phyloP scores from a whole-genome alignment of 352 stramenopile genomes.

The Globisporangium polare region DNA sequence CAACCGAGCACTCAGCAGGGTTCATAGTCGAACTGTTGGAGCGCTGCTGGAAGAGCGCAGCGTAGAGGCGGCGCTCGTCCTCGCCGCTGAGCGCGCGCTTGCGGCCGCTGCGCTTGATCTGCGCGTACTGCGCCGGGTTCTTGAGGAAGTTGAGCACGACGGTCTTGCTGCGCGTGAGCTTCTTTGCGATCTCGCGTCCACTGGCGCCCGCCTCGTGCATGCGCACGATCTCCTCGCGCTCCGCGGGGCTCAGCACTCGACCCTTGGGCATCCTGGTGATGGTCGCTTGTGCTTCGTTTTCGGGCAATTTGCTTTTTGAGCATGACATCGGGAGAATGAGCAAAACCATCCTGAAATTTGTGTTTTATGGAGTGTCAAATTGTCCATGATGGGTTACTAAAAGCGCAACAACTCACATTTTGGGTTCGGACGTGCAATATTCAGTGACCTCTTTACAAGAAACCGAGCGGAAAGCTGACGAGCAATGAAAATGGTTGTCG shows the following conservation, averaged over 20 bases:
- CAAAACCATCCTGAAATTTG: background rate
- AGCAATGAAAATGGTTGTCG: background rate
- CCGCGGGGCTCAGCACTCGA: constrained; percentile 26
- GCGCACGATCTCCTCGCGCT: constrained; percentile 43
- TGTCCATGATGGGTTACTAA: too few relatives aligned
- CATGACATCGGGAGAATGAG: background rate
- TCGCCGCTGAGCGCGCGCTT: constrained; percentile 39
- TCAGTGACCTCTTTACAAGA: too few relatives aligned
- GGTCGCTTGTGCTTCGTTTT: background rate
- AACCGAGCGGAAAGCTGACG: background rate
- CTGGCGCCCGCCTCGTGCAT: constrained; percentile 36
- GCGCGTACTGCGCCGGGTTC: constrained; percentile 37
- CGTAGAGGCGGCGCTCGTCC: constrained; percentile 39
- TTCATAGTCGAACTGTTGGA: background rate
- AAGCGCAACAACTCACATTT: too few relatives aligned
- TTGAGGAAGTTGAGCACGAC: constrained; percentile 59
- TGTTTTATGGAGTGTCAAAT: too few relatives aligned
- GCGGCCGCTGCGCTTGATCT: constrained; percentile 48
- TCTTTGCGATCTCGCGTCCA: constrained; percentile 45
- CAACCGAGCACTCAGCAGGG: too few relatives aligned
- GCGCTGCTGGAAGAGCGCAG: constrained; percentile 23
- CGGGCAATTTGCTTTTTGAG: background rate
- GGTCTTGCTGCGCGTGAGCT: constrained; percentile 47
- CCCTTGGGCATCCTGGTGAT: constrained; percentile 36
- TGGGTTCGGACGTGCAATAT: too few relatives aligned